Conservation (phyloP, 345 rosid species). For the Eucalyptus globulus region DNA sequence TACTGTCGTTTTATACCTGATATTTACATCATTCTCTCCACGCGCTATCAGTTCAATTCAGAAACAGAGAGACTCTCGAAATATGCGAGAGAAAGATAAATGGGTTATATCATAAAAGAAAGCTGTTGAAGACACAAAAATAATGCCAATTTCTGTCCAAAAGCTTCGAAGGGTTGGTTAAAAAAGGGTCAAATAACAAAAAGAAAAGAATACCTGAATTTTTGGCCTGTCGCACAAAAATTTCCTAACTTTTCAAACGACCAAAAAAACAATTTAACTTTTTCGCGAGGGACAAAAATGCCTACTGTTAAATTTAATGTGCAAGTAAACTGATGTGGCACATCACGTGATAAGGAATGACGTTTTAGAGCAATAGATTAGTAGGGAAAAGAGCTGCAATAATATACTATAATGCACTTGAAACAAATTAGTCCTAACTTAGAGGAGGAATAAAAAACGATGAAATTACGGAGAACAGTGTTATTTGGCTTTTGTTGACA, state of each 20-base stretch:
- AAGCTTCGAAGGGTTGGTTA: background rate
- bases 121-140: background rate
- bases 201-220: background rate
- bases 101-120: background rate
- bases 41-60: background rate
- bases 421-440: background rate
- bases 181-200: background rate
- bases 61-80: background rate
- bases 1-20: background rate
- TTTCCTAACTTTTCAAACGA: accelerated
- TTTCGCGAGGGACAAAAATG: background rate
- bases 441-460: background rate
- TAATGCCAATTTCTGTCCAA: background rate
- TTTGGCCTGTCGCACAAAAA: background rate
- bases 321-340: background rate
- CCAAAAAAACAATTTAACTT: too few species aligned
- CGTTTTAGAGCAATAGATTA: background rate
- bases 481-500: background rate
- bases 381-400: background rate
- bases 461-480: background rate
- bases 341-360: background rate
- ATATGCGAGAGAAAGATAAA: background rate
- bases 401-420: background rate
- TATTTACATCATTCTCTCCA: background rate
- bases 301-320: background rate